These are phyloP conservation scores for Poronia punctata DNA, from an alignment of 495 filamentous ascomycete genomes.

Conservation along the genomic window DNA sequence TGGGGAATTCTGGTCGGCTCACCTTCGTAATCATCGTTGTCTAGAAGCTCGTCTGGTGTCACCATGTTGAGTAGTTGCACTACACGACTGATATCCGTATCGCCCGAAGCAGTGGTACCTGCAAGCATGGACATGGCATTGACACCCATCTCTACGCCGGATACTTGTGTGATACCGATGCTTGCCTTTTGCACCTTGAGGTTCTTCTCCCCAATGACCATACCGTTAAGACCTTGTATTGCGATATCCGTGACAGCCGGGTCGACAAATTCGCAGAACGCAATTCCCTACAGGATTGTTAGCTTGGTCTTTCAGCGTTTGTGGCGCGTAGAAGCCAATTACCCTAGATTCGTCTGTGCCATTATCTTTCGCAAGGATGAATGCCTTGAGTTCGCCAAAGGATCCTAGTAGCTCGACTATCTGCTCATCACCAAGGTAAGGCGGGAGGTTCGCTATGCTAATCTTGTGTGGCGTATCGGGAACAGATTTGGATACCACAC, in stretches of 20 bases:
- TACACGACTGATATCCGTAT: constrained; percentile 70
- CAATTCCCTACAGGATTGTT: constrained; percentile 65
- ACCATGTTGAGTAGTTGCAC: constrained; percentile 97
- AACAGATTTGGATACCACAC: constrained; percentile 70
- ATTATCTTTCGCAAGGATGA: constrained; percentile 82
- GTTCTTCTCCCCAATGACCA: constrained; percentile 80
- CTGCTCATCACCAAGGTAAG: constrained; percentile 82
- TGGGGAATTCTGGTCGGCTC: constrained; percentile 17
- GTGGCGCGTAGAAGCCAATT: constrained; percentile 33
- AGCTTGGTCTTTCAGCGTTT: constrained; percentile 6
- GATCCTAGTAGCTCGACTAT: constrained; percentile 81
- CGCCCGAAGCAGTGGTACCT: constrained; percentile 68
- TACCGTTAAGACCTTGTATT: constrained; percentile 83
- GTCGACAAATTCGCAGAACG: constrained; percentile 92
- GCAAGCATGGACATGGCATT: constrained; percentile 99
- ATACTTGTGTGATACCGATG: constrained; percentile 83
- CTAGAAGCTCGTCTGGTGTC: constrained; percentile 88
- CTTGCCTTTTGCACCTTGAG: constrained; percentile 84
- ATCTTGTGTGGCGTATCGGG: constrained; percentile 94
- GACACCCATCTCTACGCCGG: constrained; percentile 88
- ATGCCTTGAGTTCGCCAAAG: constrained; percentile 90
- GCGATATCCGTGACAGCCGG: constrained; percentile 72
- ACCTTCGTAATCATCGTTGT: constrained; percentile 92
- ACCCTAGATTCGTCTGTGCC: constrained; percentile 83
- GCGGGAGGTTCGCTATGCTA: constrained; percentile 79